Conservation (phyloP, 1,139 yeast species). For the Taphrina betulina region DNA sequence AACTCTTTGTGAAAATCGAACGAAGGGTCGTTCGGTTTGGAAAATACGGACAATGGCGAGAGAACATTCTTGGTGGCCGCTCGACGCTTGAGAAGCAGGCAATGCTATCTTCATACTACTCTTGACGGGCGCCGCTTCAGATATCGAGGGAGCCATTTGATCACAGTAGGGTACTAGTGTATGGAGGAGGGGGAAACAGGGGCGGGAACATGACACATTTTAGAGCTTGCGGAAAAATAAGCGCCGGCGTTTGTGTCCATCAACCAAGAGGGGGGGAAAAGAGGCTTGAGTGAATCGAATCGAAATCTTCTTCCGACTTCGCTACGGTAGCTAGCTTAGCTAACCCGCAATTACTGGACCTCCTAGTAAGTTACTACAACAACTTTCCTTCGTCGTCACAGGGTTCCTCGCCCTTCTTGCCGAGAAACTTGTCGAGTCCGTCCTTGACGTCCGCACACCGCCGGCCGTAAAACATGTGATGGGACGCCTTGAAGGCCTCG, state of each 20-base stretch:
- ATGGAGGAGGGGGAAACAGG: too few species aligned
- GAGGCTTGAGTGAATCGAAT: too few species aligned
- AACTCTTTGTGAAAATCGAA: not conserved
- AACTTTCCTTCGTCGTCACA: slow-evolving; percentile 20
- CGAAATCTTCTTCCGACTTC: too few species aligned
- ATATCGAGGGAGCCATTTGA: not conserved
- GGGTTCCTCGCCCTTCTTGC: slow-evolving; percentile 21
- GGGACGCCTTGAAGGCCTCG: slow-evolving; percentile 12
- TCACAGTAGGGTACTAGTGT: too few species aligned
- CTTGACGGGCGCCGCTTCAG: not conserved
- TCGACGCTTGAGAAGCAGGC: not conserved
- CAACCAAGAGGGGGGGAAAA: too few species aligned
- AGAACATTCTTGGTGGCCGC: not conserved
- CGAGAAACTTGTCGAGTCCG: slow-evolving; percentile 19
- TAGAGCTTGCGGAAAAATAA: too few species aligned
- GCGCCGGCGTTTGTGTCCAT: too few species aligned
- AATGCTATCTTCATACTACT: not conserved
- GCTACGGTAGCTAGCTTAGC: too few species aligned
- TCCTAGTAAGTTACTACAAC: too few species aligned
- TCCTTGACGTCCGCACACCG: slow-evolving; percentile 27
- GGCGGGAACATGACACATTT: too few species aligned
- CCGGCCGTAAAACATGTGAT: slow-evolving; percentile 26
- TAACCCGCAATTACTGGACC: too few species aligned
- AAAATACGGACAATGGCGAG: not conserved
- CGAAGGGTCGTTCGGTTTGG: not conserved